Conservation (phyloP, 2,329 filamentous ascomycete genomes). For the Leptographium procerum region DNA sequence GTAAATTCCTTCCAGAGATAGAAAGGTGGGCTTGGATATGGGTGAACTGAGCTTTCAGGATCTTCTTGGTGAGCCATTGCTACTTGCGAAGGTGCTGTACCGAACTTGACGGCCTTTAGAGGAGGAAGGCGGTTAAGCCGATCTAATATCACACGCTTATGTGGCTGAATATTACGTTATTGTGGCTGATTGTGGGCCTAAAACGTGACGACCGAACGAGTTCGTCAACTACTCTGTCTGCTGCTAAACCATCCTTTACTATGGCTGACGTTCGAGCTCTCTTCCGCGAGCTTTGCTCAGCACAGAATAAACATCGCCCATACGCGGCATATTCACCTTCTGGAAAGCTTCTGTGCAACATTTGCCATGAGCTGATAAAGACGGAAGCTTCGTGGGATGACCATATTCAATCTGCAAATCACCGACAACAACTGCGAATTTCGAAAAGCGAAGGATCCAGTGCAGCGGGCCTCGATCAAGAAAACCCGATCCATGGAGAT, state of each 20-base stretch:
- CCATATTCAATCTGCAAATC: slow-evolving; percentile 41
- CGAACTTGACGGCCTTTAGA: background rate
- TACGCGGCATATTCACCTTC: slow-evolving; percentile 56
- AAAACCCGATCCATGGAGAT: background rate
- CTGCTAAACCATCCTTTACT: background rate
- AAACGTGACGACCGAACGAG: too few relatives aligned
- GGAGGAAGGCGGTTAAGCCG: background rate
- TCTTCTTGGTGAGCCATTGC: slow-evolving; percentile 47
- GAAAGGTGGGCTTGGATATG: slow-evolving; percentile 62
- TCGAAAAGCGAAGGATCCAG: background rate
- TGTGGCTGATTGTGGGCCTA: background rate
- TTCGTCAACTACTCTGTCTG: too few relatives aligned
- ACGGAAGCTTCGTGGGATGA: slow-evolving; percentile 56
- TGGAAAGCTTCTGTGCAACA: slow-evolving; percentile 55
- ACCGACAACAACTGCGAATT: slow-evolving; percentile 23
- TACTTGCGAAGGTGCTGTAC: background rate
- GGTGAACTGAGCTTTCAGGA: background rate
- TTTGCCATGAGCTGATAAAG: slow-evolving; percentile 55
- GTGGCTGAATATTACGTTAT: slow-evolving; percentile 4
- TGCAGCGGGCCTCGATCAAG: background rate
- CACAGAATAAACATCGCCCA: slow-evolving; percentile 61
- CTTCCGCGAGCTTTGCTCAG: slow-evolving; percentile 64
- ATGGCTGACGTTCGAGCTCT: slow-evolving; percentile 77
- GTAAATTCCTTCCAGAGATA: slow-evolving; percentile 88
- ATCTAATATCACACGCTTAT: background rate